A percentile compares a stretch with the other conserved stretches of the same genome.
These are phyloP conservation scores for Globisporangium iwayamae DNA, from an alignment of 352 stramenopile species.

Conservation along the genomic window DNA sequence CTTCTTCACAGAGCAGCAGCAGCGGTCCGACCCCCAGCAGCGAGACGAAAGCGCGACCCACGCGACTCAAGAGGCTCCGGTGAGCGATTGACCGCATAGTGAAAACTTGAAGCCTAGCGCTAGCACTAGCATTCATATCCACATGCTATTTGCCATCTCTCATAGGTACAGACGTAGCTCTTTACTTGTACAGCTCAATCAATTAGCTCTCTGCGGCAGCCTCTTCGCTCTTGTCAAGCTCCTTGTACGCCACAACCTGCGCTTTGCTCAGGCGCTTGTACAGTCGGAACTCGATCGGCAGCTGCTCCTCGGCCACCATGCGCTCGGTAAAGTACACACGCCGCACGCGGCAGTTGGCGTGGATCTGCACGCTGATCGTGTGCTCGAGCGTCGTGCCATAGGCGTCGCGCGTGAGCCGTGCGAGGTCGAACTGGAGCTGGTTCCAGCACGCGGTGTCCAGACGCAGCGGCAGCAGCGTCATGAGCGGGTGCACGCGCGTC, in stretches of 20 bases:
- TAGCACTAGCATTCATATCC: neutral
- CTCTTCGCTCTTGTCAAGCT: constrained; percentile 15
- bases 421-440: constrained; percentile 53
- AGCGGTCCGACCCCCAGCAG: constrained; percentile 1
- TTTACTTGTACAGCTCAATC: neutral
- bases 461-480: constrained; percentile 38
- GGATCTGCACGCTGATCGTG: constrained; percentile 42
- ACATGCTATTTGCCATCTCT: neutral
- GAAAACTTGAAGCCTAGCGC: neutral
- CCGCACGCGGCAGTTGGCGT: constrained; percentile 54
- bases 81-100: constrained; percentile 2
- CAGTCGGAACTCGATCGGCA: constrained; percentile 51
- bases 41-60: constrained; percentile 16
- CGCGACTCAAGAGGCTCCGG: constrained; percentile 19
- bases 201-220: neutral
- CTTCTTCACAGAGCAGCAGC: neutral
- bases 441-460: constrained; percentile 49
- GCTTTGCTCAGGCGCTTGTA: constrained; percentile 39
- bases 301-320: constrained; percentile 33
- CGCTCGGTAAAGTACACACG: constrained; percentile 54
- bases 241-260: constrained; percentile 22
- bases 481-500: constrained; percentile 32
- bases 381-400: constrained; percentile 43
- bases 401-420: constrained; percentile 31
- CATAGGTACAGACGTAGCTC: neutral